Evolutionary conservation across 768 basidiomycete genomes (phyloP).

Genomic region (Tricholoma hemisulphureum): DNA sequence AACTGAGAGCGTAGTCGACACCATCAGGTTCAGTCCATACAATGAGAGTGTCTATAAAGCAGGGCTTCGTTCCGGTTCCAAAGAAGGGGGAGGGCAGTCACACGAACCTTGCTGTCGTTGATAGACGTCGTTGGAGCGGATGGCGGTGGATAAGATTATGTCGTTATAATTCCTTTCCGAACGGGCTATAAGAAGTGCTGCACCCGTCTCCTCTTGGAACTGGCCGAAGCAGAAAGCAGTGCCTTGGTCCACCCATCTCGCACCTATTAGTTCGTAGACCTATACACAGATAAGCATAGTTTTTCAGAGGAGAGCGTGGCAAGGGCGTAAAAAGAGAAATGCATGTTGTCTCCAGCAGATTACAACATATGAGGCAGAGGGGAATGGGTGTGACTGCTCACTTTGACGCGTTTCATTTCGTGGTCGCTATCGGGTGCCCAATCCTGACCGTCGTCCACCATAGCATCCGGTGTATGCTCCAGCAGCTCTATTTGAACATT

Average conservation of each 20-base stretch:
- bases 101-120: slow-evolving; percentile 73
- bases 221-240: slow-evolving; percentile 96
- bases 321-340: slow-evolving; percentile 2
- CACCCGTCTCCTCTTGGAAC: slow-evolving; percentile 71
- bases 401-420: slow-evolving; percentile 86
- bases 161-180: slow-evolving; percentile 71
- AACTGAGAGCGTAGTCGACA: slow-evolving; percentile 93
- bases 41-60: slow-evolving; percentile 81
- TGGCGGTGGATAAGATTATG: slow-evolving; percentile 76
- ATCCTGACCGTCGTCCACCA: slow-evolving; percentile 57
- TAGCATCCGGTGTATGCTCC: slow-evolving; percentile 42
- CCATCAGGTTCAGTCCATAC: slow-evolving; percentile 98
- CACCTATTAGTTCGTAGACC: slow-evolving; percentile 93
- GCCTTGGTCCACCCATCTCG: slow-evolving; percentile 93
- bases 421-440: slow-evolving; percentile 65
- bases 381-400: slow-evolving; percentile 32
- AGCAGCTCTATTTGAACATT: slow-evolving; percentile 46
- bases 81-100: slow-evolving; percentile 4
- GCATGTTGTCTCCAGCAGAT: background rate
- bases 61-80: slow-evolving; percentile 2
- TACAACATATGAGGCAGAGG: background rate
- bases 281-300: slow-evolving; percentile 31
- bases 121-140: slow-evolving; percentile 81
- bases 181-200: slow-evolving; percentile 82
- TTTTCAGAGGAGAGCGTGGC: background rate